Evolutionary conservation across 108 stramenopile species (phyloP).

Genomic region (Discostella pseudostelligera): DNA sequence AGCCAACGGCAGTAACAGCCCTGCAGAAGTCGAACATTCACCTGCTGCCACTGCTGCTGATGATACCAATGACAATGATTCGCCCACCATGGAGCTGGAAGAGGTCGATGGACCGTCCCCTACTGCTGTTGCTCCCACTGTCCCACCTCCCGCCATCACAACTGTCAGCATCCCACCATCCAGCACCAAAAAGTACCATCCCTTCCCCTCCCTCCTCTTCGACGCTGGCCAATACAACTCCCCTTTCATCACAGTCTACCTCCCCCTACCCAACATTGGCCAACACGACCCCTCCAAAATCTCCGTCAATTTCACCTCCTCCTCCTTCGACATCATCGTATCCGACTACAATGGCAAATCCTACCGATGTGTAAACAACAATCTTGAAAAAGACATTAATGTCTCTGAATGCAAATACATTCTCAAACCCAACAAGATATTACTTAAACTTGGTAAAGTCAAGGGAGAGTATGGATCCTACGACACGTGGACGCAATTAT

Average conservation of each 20-base stretch:
- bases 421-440: constrained; percentile 88
- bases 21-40: no score
- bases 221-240: constrained; percentile 79
- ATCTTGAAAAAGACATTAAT: constrained; percentile 92
- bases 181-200: constrained; percentile 45
- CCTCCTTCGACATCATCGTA: constrained; percentile 80
- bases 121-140: constrained; percentile 5
- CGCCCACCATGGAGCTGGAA: no score
- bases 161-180: constrained; percentile 8
- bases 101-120: no score
- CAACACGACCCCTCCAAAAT: constrained; percentile 57
- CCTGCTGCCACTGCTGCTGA: background rate
- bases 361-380: constrained; percentile 90
- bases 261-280: constrained; percentile 64
- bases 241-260: constrained; percentile 71
- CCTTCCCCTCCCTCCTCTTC: constrained; percentile 72
- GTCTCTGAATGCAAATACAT: constrained; percentile 72
- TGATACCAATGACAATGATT: constrained; percentile 3
- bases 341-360: constrained; percentile 74
- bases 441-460: constrained; percentile 88
- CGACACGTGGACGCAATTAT: constrained; percentile 85
- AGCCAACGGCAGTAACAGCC: constrained; percentile 2
- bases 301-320: constrained; percentile 56
- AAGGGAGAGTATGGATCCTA: constrained; percentile 85
- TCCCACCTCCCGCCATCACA: background rate